A percentile compares a stretch with the other conserved stretches of the same genome.
Conservation (phyloP, 805 yeast species). For the Pichia membranifaciens region DNA sequence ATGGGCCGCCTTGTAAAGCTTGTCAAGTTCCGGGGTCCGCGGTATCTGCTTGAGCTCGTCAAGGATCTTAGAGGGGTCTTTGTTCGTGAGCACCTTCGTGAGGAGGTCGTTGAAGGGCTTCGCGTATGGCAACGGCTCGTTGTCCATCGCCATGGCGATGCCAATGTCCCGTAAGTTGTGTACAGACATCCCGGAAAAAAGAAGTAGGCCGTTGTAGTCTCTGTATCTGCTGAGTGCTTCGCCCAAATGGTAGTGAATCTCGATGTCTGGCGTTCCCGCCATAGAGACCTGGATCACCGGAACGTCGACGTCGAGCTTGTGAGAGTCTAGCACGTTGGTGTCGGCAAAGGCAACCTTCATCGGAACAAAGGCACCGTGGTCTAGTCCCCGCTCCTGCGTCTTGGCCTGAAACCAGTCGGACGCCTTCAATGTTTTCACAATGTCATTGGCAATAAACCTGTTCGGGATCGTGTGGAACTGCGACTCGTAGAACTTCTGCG, state of each 20-base stretch:
- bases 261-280: constrained; percentile 37
- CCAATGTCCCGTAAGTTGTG: constrained; percentile 62
- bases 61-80: constrained; percentile 29
- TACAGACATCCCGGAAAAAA: constrained; percentile 75
- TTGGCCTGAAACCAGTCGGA: constrained; percentile 39
- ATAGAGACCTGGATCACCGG: constrained; percentile 49
- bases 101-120: constrained; percentile 46
- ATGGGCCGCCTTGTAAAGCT: constrained; percentile 46
- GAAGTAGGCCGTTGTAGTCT: constrained; percentile 44
- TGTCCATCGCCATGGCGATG: constrained; percentile 16
- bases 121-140: constrained; percentile 40
- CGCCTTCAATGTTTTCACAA: constrained; percentile 36
- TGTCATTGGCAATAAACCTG: constrained; percentile 36
- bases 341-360: constrained; percentile 61
- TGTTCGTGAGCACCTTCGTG: constrained; percentile 32
- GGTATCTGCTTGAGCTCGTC: constrained; percentile 33
- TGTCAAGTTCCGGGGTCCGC: constrained; percentile 21
- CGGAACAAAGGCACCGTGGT: constrained; percentile 84
- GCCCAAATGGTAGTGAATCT: constrained; percentile 49
- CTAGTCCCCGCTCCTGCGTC: constrained; percentile 57
- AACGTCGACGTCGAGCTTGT: constrained; percentile 40
- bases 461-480: constrained; percentile 50
- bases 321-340: constrained; percentile 29
- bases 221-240: constrained; percentile 46
- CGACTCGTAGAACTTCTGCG: constrained; percentile 55